phyloP scores from a whole-genome alignment of 2,329 filamentous ascomycete genomes.

The Arthrobotrys iridis region DNA sequence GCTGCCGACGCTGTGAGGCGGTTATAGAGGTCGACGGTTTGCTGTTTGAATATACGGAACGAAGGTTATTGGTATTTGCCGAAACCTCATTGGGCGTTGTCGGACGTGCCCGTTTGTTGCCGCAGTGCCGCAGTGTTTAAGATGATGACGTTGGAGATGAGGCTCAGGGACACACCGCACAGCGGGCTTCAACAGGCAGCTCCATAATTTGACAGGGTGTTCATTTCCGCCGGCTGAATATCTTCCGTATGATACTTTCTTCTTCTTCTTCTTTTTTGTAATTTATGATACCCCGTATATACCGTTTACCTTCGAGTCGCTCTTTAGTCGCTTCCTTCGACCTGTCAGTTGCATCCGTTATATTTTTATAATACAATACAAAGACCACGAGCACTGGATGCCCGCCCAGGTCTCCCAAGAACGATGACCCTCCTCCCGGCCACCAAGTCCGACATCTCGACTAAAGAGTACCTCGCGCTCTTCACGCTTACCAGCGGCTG shows the following conservation, averaged over 20 bases:
- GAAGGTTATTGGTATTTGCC: conserved; percentile 28
- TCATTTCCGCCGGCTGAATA: conserved; percentile 39
- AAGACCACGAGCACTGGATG: conserved; percentile 18
- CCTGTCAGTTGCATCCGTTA: not conserved
- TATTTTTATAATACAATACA: not conserved
- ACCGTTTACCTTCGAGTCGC: conserved; percentile 42
- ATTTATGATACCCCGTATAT: no score
- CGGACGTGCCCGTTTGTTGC: not conserved
- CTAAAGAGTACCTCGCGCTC: conserved; percentile 50
- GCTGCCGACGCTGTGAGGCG: not conserved
- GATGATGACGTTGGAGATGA: conserved; percentile 30
- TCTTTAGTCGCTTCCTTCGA: conserved; percentile 11
- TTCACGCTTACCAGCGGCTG: conserved; percentile 74
- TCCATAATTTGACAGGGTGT: conserved; percentile 36
- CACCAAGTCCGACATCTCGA: conserved; percentile 48
- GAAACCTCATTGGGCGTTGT: conserved; percentile 17
- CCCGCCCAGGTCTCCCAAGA: not conserved
- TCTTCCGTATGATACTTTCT: conserved; percentile 3
- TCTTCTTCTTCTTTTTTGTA: not conserved
- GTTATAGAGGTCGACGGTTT: not conserved
- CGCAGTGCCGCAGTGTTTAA: conserved; percentile 29
- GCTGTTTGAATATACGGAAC: not conserved
- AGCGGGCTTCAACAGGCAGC: conserved; percentile 8
- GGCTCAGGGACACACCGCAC: conserved; percentile 2
- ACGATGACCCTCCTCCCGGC: conserved; percentile 49